These are phyloP conservation scores for Vittaforma corneae DNA, from an alignment of 371 early-diverging fungal genomes.

Conservation along the genomic window DNA sequence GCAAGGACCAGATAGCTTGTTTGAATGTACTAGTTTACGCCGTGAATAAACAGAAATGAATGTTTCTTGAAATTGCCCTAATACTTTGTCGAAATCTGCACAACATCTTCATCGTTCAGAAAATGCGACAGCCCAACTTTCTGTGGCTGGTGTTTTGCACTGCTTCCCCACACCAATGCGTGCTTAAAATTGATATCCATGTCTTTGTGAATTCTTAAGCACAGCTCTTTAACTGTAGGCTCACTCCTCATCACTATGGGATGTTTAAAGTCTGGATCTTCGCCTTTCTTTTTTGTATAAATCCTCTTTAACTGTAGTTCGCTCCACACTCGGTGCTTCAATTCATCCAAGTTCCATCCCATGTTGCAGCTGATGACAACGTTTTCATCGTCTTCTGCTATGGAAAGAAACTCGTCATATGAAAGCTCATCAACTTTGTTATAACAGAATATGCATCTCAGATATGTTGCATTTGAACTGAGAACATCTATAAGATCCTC, in stretches of 20 bases:
- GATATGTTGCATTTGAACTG: slow-evolving; percentile 43
- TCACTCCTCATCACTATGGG: slow-evolving; percentile 46
- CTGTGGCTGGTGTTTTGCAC: slow-evolving; percentile 56
- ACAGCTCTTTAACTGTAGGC: slow-evolving; percentile 48
- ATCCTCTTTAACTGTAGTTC: slow-evolving; percentile 50
- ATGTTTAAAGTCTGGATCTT: slow-evolving; percentile 37
- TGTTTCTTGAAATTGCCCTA: no score
- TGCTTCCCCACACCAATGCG: slow-evolving; percentile 56
- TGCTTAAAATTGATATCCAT: slow-evolving; percentile 51
- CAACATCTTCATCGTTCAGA: slow-evolving; percentile 56
- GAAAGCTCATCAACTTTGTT: slow-evolving; percentile 56
- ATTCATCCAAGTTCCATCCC: slow-evolving; percentile 52
- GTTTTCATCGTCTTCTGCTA: slow-evolving; percentile 37
- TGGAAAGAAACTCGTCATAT: slow-evolving; percentile 43
- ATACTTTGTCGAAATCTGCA: slow-evolving; percentile 51
- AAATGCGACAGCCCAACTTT: slow-evolving; percentile 54
- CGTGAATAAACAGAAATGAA: no score
- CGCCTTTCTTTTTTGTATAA: slow-evolving; percentile 54
- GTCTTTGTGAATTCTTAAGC: slow-evolving; percentile 54
- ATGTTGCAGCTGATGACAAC: slow-evolving; percentile 50
- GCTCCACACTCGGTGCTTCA: slow-evolving; percentile 52
- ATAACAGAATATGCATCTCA: slow-evolving; percentile 51
- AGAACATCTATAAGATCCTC: slow-evolving; percentile 56
- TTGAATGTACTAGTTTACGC: no score
- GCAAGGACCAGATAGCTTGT: no score